phyloP scores from a whole-genome alignment of 129 eudicot genomes.

The Apium graveolens region DNA sequence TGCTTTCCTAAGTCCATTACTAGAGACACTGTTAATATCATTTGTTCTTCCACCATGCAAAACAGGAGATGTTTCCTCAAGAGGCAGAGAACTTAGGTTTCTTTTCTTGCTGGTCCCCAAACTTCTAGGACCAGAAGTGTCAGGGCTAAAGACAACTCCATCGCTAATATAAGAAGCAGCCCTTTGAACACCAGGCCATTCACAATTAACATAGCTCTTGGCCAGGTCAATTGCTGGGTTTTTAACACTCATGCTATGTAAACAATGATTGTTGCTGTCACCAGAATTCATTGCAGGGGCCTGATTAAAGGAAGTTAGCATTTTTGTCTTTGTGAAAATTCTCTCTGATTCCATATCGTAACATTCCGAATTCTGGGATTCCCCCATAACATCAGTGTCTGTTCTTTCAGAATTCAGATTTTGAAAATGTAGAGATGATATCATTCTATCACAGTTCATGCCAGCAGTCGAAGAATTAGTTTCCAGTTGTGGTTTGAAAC shows the following conservation, averaged over 20 bases:
- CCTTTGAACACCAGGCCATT: constrained; percentile 17
- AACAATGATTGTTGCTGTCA: constrained; percentile 19
- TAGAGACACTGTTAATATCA: constrained; percentile 37
- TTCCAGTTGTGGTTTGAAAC: background rate
- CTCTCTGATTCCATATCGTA: background rate
- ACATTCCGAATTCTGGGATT: background rate
- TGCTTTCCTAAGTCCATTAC: constrained; percentile 72
- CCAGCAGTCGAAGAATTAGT: background rate
- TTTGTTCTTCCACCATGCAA: background rate
- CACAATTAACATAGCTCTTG: constrained; percentile 29
- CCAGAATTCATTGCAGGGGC: constrained; percentile 11
- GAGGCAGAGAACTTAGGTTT: background rate
- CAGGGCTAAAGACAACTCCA: background rate
- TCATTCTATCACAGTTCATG: background rate
- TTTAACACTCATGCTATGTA: constrained; percentile 16
- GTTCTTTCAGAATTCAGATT: background rate
- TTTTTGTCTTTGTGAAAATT: background rate
- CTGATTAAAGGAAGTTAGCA: constrained; percentile 10
- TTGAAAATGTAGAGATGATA: background rate
- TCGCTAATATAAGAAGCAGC: constrained; percentile 4
- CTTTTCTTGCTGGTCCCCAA: background rate
- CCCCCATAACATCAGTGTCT: background rate
- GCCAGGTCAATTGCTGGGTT: constrained; percentile 39
- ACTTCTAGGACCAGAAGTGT: background rate
- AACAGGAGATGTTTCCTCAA: background rate